Base-by-base conservation (phyloP, 768 basidiomycete species). In the Leccinum imitatum region DNA sequence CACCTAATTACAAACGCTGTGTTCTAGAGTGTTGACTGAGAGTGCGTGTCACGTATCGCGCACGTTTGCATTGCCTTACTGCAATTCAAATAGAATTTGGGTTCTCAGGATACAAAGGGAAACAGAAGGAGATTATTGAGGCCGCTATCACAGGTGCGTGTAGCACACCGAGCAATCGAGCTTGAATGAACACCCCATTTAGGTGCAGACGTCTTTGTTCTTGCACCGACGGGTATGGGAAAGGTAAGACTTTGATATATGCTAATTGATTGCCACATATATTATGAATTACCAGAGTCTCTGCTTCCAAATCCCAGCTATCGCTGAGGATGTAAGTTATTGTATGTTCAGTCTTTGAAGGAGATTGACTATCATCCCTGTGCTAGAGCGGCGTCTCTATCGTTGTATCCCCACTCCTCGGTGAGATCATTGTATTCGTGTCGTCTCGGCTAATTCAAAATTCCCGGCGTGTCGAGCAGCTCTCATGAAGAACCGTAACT, bases 191-290 rank as follows among this genome's bases (percentile, higher is more conserved):
- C 50, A 14, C 21, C 30, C 5, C 8, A 23, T 39, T 6, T 58
- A 90, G 90, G 88, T 4, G 74, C 73, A 9, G 91, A 93, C 71
- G 84, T 93, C 14, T 80, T 93, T 53, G 89, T 91, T 10, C 79
- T 93, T 3, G 92, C 91, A 17, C 91, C 92, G 0, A 94, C 93
- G 10, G 91, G 92, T 4, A 91, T 93, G 89, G 93, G 92, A 35
- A 94, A 94, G 82, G 91, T 87, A 35, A 31, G 41, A 67, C 69
- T 53, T 1, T 14, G 6, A 50, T 25, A 6, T 6, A 25, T 4
- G 4, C 2, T 23, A 6, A 14, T 37, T 3, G 6, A 25, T 21
- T 4, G 3, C 13, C 19, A 48, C 10, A 14, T 23, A 54, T 51
- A 56, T 48, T 50, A 37, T 35, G 56, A 47, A 50, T 54, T 6